Base-by-base conservation (phyloP, 2,329 filamentous ascomycete genomes). In the Hymenotorrendiella dingleyae region DNA sequence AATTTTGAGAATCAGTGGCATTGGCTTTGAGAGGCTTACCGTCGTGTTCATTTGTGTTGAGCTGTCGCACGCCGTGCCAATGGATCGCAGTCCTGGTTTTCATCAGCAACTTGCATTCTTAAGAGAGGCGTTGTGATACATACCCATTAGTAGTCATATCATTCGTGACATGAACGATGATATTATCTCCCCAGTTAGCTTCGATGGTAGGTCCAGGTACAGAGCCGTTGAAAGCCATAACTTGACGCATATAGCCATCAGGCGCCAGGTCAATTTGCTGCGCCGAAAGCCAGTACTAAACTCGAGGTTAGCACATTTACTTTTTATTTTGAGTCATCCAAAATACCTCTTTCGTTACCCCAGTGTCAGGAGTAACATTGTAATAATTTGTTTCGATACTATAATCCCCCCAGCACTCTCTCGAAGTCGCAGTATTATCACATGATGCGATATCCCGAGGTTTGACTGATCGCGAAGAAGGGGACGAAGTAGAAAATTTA, bases 61-160 rank as follows among this genome's bases (percentile, higher is more conserved):
- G 52, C 44, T 68, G 65, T 9, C 66, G 54, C 10, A 73, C 50
- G 19, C 70, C 70, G 46, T 74, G 71, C 66, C 66, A 73, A 47
- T 73, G 70, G 12, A 73, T 62, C 6, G 65, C 60, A 4, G 69
- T 73, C 17, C 69, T 70, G 35, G 72, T 70, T 23, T 62, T 38
- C 24, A 20, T 47, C 42, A 12, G 24, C 37, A 6, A 47, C n/a
- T 10, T 3, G 22, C 10, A 17, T n/a, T 36, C 24, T 12, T 48
- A 49, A 3, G 59, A 14, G 32, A 12, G n/a, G n/a, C n/a, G 17
- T 29, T 27, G 6, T 27, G 17, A 36, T 8, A 37, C 42, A 36
- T 40, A 48, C 17, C 37, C 44, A 24, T 28, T 23, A 32, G 87
- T 73, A 39, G 78, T 74, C 26, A 66, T 51, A 9, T 52, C 43